phyloP scores from a whole-genome alignment of 768 basidiomycete genomes.

The Suillus bovinus region DNA sequence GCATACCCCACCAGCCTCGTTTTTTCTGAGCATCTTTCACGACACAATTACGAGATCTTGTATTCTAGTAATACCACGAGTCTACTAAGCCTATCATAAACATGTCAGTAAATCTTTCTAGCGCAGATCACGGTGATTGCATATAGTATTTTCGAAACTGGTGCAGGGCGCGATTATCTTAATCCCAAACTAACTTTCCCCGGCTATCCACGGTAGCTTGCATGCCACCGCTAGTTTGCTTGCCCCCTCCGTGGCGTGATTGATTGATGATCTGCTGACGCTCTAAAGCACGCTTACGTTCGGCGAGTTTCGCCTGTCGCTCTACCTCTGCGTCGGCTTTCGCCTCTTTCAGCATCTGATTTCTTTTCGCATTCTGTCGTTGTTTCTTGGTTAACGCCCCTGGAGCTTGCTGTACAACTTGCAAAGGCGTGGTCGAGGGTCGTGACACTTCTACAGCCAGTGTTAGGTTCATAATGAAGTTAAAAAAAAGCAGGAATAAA shows the following conservation, averaged over 20 bases:
- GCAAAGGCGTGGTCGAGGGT: conserved; percentile 13
- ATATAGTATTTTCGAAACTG: background rate
- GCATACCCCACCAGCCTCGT: conserved; percentile 10
- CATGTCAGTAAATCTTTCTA: conserved; percentile 6
- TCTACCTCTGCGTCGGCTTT: conserved; percentile 57
- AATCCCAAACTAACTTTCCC: conserved; percentile 65
- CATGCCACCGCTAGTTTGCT: conserved; percentile 55
- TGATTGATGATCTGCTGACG: conserved; percentile 49
- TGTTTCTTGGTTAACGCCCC: conserved; percentile 65
- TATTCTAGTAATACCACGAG: conserved; percentile 16
- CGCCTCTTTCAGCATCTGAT: conserved; percentile 57
- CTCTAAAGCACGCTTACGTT: conserved; percentile 64
- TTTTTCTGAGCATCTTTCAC: conserved; percentile 4
- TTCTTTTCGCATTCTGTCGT: conserved; percentile 62
- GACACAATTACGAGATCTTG: conserved; percentile 8
- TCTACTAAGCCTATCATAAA: conserved; percentile 3
- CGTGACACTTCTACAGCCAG: conserved; percentile 17
- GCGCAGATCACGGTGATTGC: background rate
- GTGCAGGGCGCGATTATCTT: conserved; percentile 7
- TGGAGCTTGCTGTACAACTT: conserved; percentile 33
- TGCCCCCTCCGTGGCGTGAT: conserved; percentile 27
- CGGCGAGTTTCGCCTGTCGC: conserved; percentile 49
- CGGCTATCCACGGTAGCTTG: conserved; percentile 54
- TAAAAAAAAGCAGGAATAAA: conserved; percentile 12
- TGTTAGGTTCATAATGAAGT: conserved; percentile 8